Evolutionary conservation across 106 monocot genomes (phyloP), one percentile per base, ranked within the genome.

Genomic region (Allium sativum): DNA sequence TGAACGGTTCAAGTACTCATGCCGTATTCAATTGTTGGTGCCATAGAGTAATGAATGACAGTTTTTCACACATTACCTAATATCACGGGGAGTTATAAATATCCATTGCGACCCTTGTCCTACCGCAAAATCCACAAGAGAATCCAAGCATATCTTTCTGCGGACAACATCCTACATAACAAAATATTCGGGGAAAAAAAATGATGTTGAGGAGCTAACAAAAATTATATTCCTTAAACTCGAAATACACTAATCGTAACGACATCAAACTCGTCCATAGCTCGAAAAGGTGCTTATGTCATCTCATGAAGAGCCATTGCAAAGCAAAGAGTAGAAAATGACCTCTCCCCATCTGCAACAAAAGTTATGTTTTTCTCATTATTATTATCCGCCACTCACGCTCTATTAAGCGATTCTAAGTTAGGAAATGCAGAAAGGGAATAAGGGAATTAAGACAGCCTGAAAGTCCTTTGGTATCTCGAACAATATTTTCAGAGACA

Each of bases 251-350:
- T 79, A 61, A 92, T 91, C 92, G 92, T 98, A 56, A 98, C 88
- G 8, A 98, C 98, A 73, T 98, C 98, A 75, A 98, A 92, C 66
- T 98, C 98, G 71, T 98, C 98, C 98, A 98, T 98, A n/a, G 98
- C 91, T 46, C 92, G 77, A 56, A 98, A 98, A 58, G 98, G 98
- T 42, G 98, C 77, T 72, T 98, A 91, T 14, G 92, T 92, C 91
- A 98, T 91, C 15, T 84, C 87, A 68, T 98, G 96, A 66, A 98
- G 91, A 72, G 98, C 88, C 48, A 98, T 62, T 16, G 98, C 85
- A 70, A 92, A 98, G 59, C 92, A 98, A 22, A 98, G 79, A 8
- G 98, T 98, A 18, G 98, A 92, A 65, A 92, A 98, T 44, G 98
- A 98, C 14, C 91, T 75, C 52, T 98, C 92, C 13, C 98, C 98